Evolutionary conservation across 73 alveolate genomes (phyloP).

Genomic region (Breviolum minutum): DNA sequence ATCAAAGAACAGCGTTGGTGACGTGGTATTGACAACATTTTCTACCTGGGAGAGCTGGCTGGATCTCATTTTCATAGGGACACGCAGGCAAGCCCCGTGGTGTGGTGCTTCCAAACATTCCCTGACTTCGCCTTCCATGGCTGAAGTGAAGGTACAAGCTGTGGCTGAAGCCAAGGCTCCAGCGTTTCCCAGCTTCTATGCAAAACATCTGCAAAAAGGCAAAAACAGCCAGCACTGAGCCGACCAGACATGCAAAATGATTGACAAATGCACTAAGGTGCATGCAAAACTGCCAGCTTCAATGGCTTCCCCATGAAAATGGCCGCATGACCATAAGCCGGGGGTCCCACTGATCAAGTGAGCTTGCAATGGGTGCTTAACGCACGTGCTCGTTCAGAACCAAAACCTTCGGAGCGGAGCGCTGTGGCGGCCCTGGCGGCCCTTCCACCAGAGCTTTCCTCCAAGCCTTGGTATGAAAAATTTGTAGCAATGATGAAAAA

Average conservation of each 20-base stretch:
- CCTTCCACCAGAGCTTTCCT: conserved; percentile 89
- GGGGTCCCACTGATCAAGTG: background rate
- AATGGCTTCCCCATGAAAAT: background rate
- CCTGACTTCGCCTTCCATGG: too few species aligned
- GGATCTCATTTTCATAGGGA: background rate
- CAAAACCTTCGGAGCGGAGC: conserved; percentile 37
- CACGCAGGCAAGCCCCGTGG: conserved; percentile 45
- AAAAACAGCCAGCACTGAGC: conserved; percentile 43
- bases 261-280: background rate
- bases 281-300: background rate
- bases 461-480: conserved; percentile 24
- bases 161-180: background rate
- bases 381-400: conserved; percentile 50
- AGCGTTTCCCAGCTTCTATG: conserved; percentile 23
- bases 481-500: background rate
- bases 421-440: conserved; percentile 34
- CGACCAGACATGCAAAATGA: background rate
- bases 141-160: too few species aligned
- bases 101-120: background rate
- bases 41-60: background rate
- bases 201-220: background rate
- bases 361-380: background rate
- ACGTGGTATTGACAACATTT: too few species aligned
- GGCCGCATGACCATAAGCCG: background rate
- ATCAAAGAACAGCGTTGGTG: too few species aligned